phyloP scores from a whole-genome alignment of 805 yeast species.

The Ogataea henricii region DNA sequence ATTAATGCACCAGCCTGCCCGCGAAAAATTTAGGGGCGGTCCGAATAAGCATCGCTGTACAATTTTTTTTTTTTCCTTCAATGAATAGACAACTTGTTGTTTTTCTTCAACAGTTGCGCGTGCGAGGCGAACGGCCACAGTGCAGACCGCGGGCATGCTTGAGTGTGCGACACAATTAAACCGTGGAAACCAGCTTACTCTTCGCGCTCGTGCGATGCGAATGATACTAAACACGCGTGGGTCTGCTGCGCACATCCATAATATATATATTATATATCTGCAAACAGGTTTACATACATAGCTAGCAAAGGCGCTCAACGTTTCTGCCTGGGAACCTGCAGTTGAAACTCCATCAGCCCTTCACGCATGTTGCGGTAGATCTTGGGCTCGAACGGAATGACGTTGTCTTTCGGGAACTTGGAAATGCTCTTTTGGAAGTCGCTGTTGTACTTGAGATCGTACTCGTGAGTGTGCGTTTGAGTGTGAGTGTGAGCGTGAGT shows the following conservation, averaged over 20 bases:
- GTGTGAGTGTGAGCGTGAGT: too few relatives aligned
- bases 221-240: not conserved
- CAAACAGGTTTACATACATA: too few relatives aligned
- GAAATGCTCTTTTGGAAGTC: constrained; percentile 34
- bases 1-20: not conserved
- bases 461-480: too few relatives aligned
- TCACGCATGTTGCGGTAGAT: constrained; percentile 32
- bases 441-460: constrained; percentile 21
- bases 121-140: too few relatives aligned
- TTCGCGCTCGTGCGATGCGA: not conserved
- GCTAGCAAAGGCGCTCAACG: not conserved
- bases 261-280: too few relatives aligned
- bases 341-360: constrained; percentile 37
- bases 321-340: constrained; percentile 22
- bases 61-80: not conserved
- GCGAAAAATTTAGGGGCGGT: not conserved
- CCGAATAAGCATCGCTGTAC: not conserved
- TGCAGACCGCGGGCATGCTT: not conserved
- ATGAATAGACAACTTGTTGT: too few relatives aligned
- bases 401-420: constrained; percentile 35
- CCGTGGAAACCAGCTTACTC: not conserved
- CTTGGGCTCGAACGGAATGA: constrained; percentile 30
- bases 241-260: not conserved
- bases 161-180: too few relatives aligned
- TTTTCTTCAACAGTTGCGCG: too few relatives aligned